Conservation (phyloP, 257 asterid species). For the Nicotiana obtusifolia region DNA sequence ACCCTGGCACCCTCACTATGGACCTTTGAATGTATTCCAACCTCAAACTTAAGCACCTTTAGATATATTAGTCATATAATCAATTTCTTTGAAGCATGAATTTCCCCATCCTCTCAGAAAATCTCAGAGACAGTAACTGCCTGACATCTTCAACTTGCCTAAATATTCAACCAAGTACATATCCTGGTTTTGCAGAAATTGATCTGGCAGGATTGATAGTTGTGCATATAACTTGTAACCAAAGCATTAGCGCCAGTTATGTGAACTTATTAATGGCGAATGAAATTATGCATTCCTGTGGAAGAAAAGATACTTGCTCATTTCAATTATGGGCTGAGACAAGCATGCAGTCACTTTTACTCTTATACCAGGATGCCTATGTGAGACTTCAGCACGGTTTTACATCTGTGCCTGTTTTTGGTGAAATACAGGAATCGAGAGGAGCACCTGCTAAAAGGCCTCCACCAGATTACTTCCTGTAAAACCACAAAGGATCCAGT, state of each 20-base stretch:
- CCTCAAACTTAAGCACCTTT: neutral
- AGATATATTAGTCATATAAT: neutral
- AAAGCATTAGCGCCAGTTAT: neutral
- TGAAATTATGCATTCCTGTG: neutral
- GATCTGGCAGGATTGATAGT: neutral
- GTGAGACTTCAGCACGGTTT: neutral
- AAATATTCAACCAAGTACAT: neutral
- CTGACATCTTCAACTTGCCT: neutral
- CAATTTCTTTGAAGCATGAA: neutral
- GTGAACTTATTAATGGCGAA: neutral
- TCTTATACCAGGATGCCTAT: neutral
- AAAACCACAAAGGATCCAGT: constrained; percentile 11
- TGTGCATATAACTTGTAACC: neutral
- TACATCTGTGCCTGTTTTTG: neutral
- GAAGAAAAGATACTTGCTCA: neutral
- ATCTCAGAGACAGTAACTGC: neutral
- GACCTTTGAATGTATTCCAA: neutral
- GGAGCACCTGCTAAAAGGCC: constrained; percentile 79
- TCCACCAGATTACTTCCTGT: constrained; percentile 92
- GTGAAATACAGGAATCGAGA: constrained; percentile 74
- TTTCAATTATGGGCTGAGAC: neutral
- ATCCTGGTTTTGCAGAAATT: neutral
- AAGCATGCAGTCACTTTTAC: neutral
- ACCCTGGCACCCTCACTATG: neutral
- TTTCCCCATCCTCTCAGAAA: neutral